Evolutionary conservation across 306 rosid species (phyloP), one percentile per base, ranked within the genome.

Genomic region (barrel medic (Medicago truncatula)): DNA sequence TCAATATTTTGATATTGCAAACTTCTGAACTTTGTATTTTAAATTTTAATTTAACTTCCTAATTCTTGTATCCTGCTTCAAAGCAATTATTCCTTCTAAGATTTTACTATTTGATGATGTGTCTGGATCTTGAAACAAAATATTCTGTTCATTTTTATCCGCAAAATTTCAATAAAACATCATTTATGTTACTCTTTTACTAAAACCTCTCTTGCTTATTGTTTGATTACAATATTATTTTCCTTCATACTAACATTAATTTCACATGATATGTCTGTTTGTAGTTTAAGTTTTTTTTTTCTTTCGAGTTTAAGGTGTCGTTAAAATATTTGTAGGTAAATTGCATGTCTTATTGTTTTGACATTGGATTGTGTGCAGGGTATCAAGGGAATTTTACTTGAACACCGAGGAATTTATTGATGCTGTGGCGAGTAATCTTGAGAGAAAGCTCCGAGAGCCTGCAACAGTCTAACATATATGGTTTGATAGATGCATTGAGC

Each of bases 371-470:
- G 9, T 67, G 13, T 83, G 78, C 92, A 96, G 99, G 90, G 97
- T 89, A 34, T 76, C 96, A 14, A 88, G 96, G 86, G 92, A 92
- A 68, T 81, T 71, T 52, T 92, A 92, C 88, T 80, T 96, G 80
- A 92, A 82, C 87, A 92, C 99, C 0, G 92, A 89, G 85, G 98
- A 92, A 72, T 96, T 96, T 76, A 83, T 96, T 16, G 96, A 89
- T 72, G 83, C 92, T 13, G 97, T 96, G 34, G 96, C 91, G 6
- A 86, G 82, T 11, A 95, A 85, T 73, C 96, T 92, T 40, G 80
- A 81, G 64, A 54, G 34, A 60, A 90, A 89, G 81, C 89, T 92
- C 80, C 85, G 8, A n/a, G 77, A 76, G 43, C 85, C 92, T 53
- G 86, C 83, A 10, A 21, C 47, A 54, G 86, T 84, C 54, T 80